Conservation (phyloP, 352 stramenopile species). For the Globisporangium cylindrosporum region DNA sequence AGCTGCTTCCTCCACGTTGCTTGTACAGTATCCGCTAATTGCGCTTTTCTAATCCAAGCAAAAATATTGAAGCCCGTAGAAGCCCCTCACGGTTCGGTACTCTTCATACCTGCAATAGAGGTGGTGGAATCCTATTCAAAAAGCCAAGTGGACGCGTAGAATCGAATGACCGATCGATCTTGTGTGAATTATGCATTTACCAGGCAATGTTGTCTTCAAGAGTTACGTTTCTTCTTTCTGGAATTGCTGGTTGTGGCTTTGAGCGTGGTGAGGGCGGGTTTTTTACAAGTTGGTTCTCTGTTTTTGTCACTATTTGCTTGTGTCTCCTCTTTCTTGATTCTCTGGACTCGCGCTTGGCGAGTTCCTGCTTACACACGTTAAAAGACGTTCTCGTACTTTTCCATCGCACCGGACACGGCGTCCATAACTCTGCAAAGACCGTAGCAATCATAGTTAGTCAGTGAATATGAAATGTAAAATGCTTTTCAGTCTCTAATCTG, state of each 20-base stretch:
- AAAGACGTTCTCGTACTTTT: slow-evolving; percentile 86
- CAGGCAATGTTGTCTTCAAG: not conserved
- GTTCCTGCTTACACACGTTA: slow-evolving; percentile 20
- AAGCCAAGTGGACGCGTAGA: not conserved
- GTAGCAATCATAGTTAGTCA: not conserved
- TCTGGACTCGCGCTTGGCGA: not conserved
- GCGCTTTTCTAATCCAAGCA: too few species aligned
- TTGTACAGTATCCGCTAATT: not conserved
- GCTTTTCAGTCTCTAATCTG: not conserved
- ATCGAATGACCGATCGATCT: not conserved
- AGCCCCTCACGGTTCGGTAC: too few species aligned
- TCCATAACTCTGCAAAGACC: slow-evolving; percentile 60
- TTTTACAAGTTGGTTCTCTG: not conserved
- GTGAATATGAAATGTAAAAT: not conserved
- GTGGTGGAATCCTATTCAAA: not conserved
- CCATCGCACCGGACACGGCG: slow-evolving; percentile 83
- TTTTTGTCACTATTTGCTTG: not conserved
- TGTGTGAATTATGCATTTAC: not conserved
- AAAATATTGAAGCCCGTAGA: too few species aligned
- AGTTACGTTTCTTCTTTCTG: not conserved
- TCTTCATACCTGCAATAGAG: too few species aligned
- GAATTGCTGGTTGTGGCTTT: not conserved
- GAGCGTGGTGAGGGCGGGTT: not conserved
- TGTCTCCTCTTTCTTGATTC: not conserved
- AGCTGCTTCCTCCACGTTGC: not conserved